Percentiles rank a stretch among this genome's conserved stretches.
Conservation (phyloP, 2,329 filamentous ascomycete genomes). For the Fusarium oligoseptatum region DNA sequence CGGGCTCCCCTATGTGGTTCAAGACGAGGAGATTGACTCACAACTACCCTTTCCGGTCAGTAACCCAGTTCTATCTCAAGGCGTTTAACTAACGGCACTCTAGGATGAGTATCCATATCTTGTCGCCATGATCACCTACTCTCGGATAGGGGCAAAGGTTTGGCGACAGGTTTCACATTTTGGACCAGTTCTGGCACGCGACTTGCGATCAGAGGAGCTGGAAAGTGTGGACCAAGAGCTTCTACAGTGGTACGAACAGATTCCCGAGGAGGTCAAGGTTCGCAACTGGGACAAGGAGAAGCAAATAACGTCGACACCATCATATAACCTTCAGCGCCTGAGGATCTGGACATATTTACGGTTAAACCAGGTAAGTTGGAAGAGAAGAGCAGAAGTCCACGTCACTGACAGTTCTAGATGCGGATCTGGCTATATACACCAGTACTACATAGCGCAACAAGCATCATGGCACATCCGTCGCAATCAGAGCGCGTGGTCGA, state of each 20-base stretch:
- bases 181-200: constrained; percentile 70
- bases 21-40: constrained; percentile 88
- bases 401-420: constrained; percentile 61
- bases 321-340: constrained; percentile 78
- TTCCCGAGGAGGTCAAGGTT: constrained; percentile 72
- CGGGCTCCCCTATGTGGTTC: constrained; percentile 86
- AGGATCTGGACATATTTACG: constrained; percentile 88
- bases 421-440: constrained; percentile 91
- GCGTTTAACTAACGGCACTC: constrained; percentile 33
- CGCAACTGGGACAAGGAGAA: constrained; percentile 70
- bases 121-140: constrained; percentile 87
- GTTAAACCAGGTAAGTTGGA: constrained; percentile 75
- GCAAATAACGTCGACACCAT: constrained; percentile 66
- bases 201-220: constrained; percentile 80
- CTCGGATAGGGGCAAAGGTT: constrained; percentile 85
- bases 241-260: constrained; percentile 84
- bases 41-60: constrained; percentile 83
- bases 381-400: no score
- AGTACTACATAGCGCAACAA: constrained; percentile 85
- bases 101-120: constrained; percentile 76
- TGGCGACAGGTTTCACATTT: constrained; percentile 84
- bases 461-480: constrained; percentile 80
- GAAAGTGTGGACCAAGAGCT: constrained; percentile 86
- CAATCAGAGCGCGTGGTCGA: constrained; percentile 82
- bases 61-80: constrained; percentile 8